These are phyloP conservation scores for Claviceps capensis DNA, from an alignment of 2,329 filamentous ascomycete genomes.

Conservation along the genomic window DNA sequence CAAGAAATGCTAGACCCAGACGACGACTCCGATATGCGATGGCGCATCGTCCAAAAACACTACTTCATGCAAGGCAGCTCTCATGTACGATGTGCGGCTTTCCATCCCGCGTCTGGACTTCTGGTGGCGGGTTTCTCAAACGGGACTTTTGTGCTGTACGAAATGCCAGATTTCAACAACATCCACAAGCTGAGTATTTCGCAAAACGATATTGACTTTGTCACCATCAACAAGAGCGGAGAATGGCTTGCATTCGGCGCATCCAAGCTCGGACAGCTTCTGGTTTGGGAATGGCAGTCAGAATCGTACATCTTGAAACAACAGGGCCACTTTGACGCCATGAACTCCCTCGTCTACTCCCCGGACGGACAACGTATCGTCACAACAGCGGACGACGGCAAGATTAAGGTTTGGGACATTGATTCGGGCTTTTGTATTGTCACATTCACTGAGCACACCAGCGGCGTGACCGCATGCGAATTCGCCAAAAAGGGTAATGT, in stretches of 20 bases:
- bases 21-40: constrained; percentile 55
- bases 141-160: constrained; percentile 85
- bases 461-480: constrained; percentile 84
- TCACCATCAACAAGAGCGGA: constrained; percentile 85
- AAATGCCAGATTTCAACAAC: constrained; percentile 88
- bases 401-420: constrained; percentile 97
- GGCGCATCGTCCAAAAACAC: constrained; percentile 82
- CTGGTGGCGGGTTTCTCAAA: constrained; percentile 95
- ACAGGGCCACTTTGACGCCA: constrained; percentile 90
- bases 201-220: constrained; percentile 89
- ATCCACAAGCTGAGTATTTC: constrained; percentile 91
- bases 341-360: constrained; percentile 87
- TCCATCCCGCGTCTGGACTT: constrained; percentile 75
- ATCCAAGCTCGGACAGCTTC: constrained; percentile 84
- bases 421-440: constrained; percentile 95
- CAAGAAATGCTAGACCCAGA: constrained; percentile 47
- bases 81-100: constrained; percentile 78
- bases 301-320: constrained; percentile 98
- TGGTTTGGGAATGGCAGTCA: constrained; percentile 99
- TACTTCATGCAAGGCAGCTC: constrained; percentile 90
- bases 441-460: constrained; percentile 93
- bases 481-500: constrained; percentile 94
- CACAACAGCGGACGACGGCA: constrained; percentile 89
- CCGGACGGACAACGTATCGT: constrained; percentile 88
- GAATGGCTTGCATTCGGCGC: constrained; percentile 97